These are phyloP conservation scores for Saccharomycopsis vini DNA, from an alignment of 805 yeast species.

Conservation along the genomic window DNA sequence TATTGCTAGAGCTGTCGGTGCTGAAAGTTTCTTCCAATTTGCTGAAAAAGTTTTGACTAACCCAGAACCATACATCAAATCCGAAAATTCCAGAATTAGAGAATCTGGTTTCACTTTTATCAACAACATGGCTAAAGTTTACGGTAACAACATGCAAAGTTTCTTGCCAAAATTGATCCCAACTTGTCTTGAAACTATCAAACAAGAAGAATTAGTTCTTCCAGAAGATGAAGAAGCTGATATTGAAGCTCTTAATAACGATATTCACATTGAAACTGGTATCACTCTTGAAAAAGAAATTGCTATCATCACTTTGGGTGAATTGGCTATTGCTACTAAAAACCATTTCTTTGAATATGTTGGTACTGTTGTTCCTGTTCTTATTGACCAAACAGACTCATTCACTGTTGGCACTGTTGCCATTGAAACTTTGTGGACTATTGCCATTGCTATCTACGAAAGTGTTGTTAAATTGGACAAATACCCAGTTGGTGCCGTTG, in stretches of 20 bases:
- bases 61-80: conserved; percentile 67
- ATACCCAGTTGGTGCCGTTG: conserved; percentile 57
- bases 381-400: conserved; percentile 68
- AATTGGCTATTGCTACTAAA: conserved; percentile 82
- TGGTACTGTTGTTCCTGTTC: conserved; percentile 54
- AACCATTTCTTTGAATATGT: conserved; percentile 70
- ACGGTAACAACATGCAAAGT: conserved; percentile 81
- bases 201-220: conserved; percentile 77
- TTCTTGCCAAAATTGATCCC: conserved; percentile 80
- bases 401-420: conserved; percentile 90
- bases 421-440: conserved; percentile 71
- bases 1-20: conserved; percentile 94
- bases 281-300: conserved; percentile 92
- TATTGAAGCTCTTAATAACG: conserved; percentile 58
- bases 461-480: conserved; percentile 26
- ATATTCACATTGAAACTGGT: conserved; percentile 85
- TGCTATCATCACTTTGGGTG: conserved; percentile 84
- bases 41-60: conserved; percentile 87
- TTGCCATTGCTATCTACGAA: conserved; percentile 60
- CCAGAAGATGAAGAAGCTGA: conserved; percentile 39
- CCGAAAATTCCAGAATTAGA: conserved; percentile 77
- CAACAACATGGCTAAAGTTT: conserved; percentile 89
- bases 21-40: conserved; percentile 74
- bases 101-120: conserved; percentile 93
- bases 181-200: conserved; percentile 70